These are phyloP conservation scores for Echinochloa phyllopogon DNA, from an alignment of 176 grass and related monocot species.

Conservation along the genomic window DNA sequence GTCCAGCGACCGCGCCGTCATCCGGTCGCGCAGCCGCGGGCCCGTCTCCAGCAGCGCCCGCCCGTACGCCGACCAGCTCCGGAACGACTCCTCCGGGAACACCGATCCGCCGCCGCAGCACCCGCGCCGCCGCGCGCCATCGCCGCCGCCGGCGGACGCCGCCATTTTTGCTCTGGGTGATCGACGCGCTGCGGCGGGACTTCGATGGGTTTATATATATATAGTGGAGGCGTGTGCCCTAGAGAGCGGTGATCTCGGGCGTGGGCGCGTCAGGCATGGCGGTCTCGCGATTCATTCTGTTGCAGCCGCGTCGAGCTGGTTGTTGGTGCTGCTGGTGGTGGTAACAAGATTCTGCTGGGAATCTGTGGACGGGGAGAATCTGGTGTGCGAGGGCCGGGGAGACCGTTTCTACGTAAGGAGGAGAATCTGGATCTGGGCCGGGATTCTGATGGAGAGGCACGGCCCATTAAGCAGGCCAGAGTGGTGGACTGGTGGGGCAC, in stretches of 20 bases:
- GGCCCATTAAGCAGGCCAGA: too few species aligned
- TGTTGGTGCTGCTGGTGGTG: neutral
- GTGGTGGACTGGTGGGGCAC: too few species aligned
- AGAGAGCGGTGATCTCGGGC: neutral
- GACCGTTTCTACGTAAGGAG: neutral
- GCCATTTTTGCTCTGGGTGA: slow-evolving; percentile 5
- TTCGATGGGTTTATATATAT: neutral
- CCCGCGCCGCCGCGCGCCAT: slow-evolving; percentile 13
- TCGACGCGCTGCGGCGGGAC: neutral
- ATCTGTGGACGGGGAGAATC: neutral
- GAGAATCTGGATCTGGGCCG: neutral
- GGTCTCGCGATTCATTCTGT: too few species aligned
- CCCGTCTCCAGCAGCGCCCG: slow-evolving; percentile 65
- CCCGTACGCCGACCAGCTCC: slow-evolving; percentile 68
- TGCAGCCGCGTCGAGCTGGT: neutral
- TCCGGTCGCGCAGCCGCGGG: slow-evolving; percentile 50
- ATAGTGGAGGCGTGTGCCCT: neutral
- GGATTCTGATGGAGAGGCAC: too few species aligned
- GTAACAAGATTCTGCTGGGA: slow-evolving; percentile 16
- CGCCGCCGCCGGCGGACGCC: slow-evolving; percentile 13
- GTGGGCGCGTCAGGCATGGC: too few species aligned
- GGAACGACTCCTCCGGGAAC: slow-evolving; percentile 78
- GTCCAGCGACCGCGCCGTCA: slow-evolving; percentile 58
- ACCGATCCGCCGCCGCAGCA: slow-evolving; percentile 37
- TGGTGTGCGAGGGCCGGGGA: neutral